Conservation (phyloP, 2,329 filamentous ascomycete genomes). For the Penicillium sp. region DNA sequence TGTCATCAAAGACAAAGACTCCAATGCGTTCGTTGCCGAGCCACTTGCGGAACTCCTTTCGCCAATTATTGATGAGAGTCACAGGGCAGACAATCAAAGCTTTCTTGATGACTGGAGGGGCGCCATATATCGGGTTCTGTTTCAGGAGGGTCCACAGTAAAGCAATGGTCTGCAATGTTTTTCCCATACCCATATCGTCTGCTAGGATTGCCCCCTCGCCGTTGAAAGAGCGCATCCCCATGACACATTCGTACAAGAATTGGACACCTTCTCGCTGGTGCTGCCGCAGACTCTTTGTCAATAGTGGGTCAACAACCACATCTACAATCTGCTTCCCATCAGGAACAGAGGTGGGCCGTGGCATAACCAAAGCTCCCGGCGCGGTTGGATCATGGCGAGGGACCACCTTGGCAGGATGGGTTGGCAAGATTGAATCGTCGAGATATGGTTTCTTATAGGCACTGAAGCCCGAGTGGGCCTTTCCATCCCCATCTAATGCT, state of each 20-base stretch:
- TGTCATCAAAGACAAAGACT: slow-evolving; percentile 65
- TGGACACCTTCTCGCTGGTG: slow-evolving; percentile 70
- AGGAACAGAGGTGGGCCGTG: slow-evolving; percentile 55
- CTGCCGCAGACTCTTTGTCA: slow-evolving; percentile 62
- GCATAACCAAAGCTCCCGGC: slow-evolving; percentile 66
- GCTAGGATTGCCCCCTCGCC: slow-evolving; percentile 71
- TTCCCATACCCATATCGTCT: slow-evolving; percentile 75
- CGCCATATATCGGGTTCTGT: slow-evolving; percentile 65
- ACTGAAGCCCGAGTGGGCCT: slow-evolving; percentile 44
- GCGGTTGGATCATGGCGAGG: slow-evolving; percentile 66
- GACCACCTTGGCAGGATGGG: slow-evolving; percentile 48
- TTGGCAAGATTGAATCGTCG: slow-evolving; percentile 51
- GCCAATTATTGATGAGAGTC: slow-evolving; percentile 71
- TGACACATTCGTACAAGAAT: slow-evolving; percentile 74
- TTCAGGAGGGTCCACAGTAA: slow-evolving; percentile 71
- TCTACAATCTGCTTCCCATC: slow-evolving; percentile 68
- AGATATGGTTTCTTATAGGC: slow-evolving; percentile 65
- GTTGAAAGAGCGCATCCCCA: slow-evolving; percentile 67
- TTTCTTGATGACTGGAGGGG: slow-evolving; percentile 64
- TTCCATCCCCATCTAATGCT: slow-evolving; percentile 31
- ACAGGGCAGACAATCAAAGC: slow-evolving; percentile 73
- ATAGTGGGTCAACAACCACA: slow-evolving; percentile 69
- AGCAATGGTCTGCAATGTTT: slow-evolving; percentile 71
- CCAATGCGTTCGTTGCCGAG: slow-evolving; percentile 69
- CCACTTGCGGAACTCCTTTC: slow-evolving; percentile 73